Base-by-base conservation (phyloP, 306 rosid species). In the Prosopis cineraria region DNA sequence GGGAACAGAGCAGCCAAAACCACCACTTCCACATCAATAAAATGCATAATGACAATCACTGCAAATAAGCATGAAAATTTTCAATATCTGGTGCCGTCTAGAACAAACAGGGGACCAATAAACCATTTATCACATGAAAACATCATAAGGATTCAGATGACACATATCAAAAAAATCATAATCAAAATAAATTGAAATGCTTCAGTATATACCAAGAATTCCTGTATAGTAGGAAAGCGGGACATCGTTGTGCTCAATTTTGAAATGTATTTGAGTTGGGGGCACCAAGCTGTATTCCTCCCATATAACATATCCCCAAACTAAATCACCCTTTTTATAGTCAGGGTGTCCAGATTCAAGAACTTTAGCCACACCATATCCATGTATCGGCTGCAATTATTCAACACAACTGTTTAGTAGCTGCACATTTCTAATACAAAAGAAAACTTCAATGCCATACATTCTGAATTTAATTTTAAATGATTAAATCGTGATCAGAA, bases 221-320 rank as follows among this genome's bases (percentile, higher is more conserved):
- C 70, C 70, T 45, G 82, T 78, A 78, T 73, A 78, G 60, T 78
- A 82, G 31, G 82, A 82, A 45, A 82, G 79, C 1, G 85, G 82
- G 4, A 72, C 72, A 62, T 65, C 68, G 7, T 72, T 66, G 33
- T 78, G 59, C 17, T 45, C 37, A 22, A 82, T 72, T 58, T 77
- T 72, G 68, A 72, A 53, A 8, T 64, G 53, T 10, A 39, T 37
- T 14, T 67, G 50, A 0, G 36, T 1, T 58, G 34, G 11, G 36
- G 33, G 5, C 7, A 27, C 36, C 33, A 58, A 8, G n/a, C n/a
- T n/a, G n/a, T n/a, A n/a, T n/a, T n/a, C n/a, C n/a, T n/a, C n/a
- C n/a, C n/a, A n/a, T n/a, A 36, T 58, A 5, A 36, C 65, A 27
- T 58, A 30, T 3, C 65, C 65, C 33, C 65, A 58, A 25, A 58